These are phyloP conservation scores for Metschnikowia rubicola DNA, from an alignment of 805 yeast species.

Conservation along the genomic window DNA sequence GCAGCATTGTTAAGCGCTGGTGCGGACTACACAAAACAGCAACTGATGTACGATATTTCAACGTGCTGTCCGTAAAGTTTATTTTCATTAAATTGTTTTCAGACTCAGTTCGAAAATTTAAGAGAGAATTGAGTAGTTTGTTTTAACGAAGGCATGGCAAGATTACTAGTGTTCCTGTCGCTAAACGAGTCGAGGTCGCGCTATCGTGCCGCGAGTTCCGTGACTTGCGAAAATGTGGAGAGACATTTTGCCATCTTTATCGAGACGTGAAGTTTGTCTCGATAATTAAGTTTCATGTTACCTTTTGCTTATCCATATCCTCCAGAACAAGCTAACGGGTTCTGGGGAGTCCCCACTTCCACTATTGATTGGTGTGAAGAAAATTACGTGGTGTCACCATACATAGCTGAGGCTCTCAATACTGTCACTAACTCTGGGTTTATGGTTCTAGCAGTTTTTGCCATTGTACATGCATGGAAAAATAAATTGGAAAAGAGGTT, in stretches of 20 bases:
- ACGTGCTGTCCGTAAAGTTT: no score
- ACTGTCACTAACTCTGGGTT: constrained; percentile 72
- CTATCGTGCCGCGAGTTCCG: not conserved
- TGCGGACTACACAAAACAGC: no score
- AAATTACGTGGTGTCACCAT: constrained; percentile 81
- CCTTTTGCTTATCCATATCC: constrained; percentile 57
- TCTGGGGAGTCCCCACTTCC: constrained; percentile 82
- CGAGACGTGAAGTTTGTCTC: not conserved
- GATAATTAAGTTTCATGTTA: constrained; percentile 23
- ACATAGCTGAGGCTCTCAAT: constrained; percentile 87
- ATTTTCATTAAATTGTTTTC: no score
- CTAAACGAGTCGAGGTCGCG: not conserved
- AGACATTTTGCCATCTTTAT: not conserved
- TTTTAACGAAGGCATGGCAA: no score
- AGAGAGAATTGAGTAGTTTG: no score
- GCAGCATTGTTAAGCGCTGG: no score
- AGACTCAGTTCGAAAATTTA: no score
- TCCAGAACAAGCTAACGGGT: constrained; percentile 51
- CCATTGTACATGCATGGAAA: constrained; percentile 56
- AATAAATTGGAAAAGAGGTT: constrained; percentile 71
- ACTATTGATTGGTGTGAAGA: constrained; percentile 99
- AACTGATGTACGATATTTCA: no score
- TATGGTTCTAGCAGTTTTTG: constrained; percentile 53
- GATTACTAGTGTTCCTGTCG: not conserved
- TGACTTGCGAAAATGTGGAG: not conserved